phyloP scores from a whole-genome alignment of 345 rosid genomes.

The Citrus glauca region DNA sequence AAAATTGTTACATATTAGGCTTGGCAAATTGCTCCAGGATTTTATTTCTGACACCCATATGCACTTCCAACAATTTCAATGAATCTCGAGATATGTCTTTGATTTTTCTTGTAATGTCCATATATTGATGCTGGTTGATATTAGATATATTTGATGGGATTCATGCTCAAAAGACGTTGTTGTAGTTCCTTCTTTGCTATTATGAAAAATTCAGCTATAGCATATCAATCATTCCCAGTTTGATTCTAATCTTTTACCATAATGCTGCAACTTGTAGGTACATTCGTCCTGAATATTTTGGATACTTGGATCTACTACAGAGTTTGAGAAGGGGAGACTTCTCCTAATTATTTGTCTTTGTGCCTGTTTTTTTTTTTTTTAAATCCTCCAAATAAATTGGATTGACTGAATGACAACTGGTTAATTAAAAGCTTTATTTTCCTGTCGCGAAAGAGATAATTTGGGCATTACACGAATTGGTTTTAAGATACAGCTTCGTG shows the following conservation, averaged over 20 bases:
- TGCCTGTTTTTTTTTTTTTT: neutral
- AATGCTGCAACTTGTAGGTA: conserved; percentile 40
- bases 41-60: neutral
- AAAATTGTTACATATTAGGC: too few relatives aligned
- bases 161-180: neutral
- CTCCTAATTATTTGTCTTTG: conserved; percentile 23
- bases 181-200: neutral
- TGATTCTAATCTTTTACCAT: neutral
- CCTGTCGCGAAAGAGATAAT: too few relatives aligned
- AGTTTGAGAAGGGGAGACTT: conserved; percentile 57
- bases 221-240: too few relatives aligned
- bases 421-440: too few relatives aligned
- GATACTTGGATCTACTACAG: conserved; percentile 67
- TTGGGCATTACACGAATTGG: too few relatives aligned
- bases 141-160: neutral
- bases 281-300: conserved; percentile 56
- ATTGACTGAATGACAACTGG: too few relatives aligned
- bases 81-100: neutral
- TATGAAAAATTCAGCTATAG: neutral
- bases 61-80: neutral
- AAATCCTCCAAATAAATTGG: too few relatives aligned
- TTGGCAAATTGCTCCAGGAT: neutral
- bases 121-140: neutral
- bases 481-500: too few relatives aligned
- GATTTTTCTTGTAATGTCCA: neutral